phyloP scores from a whole-genome alignment of 1,139 yeast genomes.

The Diutina siamensis region DNA sequence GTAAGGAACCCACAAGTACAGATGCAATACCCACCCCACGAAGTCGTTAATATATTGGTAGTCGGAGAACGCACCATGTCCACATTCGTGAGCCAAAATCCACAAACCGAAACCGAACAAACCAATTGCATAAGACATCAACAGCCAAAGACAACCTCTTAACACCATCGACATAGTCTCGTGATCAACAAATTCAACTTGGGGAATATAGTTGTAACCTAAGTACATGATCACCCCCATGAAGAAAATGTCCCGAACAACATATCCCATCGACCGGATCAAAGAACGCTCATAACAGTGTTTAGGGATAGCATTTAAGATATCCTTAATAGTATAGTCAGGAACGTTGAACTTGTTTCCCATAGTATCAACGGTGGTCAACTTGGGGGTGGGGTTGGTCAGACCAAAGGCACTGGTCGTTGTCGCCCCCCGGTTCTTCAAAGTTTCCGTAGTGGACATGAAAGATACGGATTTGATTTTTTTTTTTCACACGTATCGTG shows the following conservation, averaged over 20 bases:
- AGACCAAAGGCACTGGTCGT: neutral
- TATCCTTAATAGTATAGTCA: constrained; percentile 62
- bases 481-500: neutral
- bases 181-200: constrained; percentile 14
- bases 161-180: constrained; percentile 13
- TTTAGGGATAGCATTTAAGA: constrained; percentile 61
- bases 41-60: constrained; percentile 57
- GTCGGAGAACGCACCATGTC: constrained; percentile 77
- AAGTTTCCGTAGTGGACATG: constrained; percentile 2
- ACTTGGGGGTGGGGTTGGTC: neutral
- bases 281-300: constrained; percentile 64
- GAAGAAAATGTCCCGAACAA: constrained; percentile 49
- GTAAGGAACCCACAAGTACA: constrained; percentile 69
- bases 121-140: constrained; percentile 39
- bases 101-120: constrained; percentile 70
- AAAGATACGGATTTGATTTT: neutral
- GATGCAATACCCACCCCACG: constrained; percentile 76
- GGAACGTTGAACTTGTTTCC: constrained; percentile 66
- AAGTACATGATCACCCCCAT: constrained; percentile 39
- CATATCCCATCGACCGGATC: constrained; percentile 46
- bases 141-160: constrained; percentile 29
- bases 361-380: constrained; percentile 35
- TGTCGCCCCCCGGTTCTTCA: neutral
- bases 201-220: constrained; percentile 37
- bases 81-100: constrained; percentile 88